Evolutionary conservation across 345 rosid species (phyloP), one percentile per base, ranked within the genome.

Genomic region (Ceriops zippeliana): DNA sequence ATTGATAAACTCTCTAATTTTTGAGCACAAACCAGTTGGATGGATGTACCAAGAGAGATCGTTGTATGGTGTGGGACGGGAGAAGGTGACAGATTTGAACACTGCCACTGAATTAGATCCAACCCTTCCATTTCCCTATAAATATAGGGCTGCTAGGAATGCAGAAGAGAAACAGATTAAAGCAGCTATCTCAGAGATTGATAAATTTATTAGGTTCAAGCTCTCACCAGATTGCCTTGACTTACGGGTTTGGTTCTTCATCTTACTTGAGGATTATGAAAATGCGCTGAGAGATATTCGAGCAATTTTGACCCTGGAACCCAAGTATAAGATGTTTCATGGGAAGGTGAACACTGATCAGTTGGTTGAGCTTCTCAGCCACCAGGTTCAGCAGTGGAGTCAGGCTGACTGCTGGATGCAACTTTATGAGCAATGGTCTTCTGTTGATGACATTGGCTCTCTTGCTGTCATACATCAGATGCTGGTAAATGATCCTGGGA

Each of bases 41-140:
- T 93, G 98, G 98, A 93, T 93, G 96, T 91, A 82, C 75, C 98
- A 93, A 68, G 98, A 93, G 78, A 76, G 93, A 72, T 86, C 96
- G 60, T 73, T 91, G 38, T 93, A 88, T 73, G 84, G 82, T 47
- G 66, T 83, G 24, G 93, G 86, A 27, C 73, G 56, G 58, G 89
- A 86, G 69, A 93, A 89, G 76, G 76, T 85, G 15, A 70, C 61
- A 30, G 97, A 93, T 81, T 72, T 83, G 75, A 82, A 81, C 52
- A 67, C 78, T 63, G 96, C 98, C 52, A 84, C 96, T 34, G 89
- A 88, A 75, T 76, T 93, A 78, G 98, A 93, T 71, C 98, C 97
- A 31, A 83, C 88, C 2, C 83, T 89, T 63, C 53, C 85, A 3
- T 93, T 86, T 78, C 97, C 98, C 0, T 93, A 88, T 76, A 91